Evolutionary conservation across 352 stramenopile species (phyloP).

Genomic region (Globisporangium apiculatum): DNA sequence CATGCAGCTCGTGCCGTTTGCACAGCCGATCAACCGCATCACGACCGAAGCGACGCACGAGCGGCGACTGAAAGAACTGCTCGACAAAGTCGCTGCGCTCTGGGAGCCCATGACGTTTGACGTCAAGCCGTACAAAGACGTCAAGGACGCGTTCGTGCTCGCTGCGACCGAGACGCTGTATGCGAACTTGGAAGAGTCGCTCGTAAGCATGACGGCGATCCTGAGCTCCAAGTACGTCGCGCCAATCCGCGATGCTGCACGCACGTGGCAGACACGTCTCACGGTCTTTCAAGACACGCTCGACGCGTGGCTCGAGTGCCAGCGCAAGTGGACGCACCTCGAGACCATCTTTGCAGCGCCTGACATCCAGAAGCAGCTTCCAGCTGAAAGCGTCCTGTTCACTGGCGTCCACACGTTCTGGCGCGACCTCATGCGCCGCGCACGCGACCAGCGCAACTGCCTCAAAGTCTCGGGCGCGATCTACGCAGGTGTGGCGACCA

Average conservation of each 20-base stretch:
- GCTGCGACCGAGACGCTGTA: conserved; percentile 74
- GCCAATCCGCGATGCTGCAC: conserved; percentile 66
- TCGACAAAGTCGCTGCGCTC: conserved; percentile 77
- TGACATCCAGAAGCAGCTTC: conserved; percentile 80
- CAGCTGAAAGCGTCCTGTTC: conserved; percentile 56
- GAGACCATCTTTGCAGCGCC: conserved; percentile 77
- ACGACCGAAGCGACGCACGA: conserved; percentile 87
- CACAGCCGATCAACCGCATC: conserved; percentile 73
- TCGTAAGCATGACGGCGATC: conserved; percentile 87
- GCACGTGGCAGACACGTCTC: conserved; percentile 61
- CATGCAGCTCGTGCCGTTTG: conserved; percentile 70
- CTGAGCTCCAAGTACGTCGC: conserved; percentile 85
- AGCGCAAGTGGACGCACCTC: conserved; percentile 79
- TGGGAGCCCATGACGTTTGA: conserved; percentile 88
- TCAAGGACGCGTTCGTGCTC: conserved; percentile 85
- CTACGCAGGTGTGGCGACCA: conserved; percentile 16
- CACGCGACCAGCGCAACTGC: conserved; percentile 51
- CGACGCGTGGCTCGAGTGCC: conserved; percentile 72
- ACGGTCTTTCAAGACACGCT: conserved; percentile 78
- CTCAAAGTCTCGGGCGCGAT: conserved; percentile 55
- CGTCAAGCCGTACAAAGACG: conserved; percentile 87
- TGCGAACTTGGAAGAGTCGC: conserved; percentile 81
- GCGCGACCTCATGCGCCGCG: conserved; percentile 70
- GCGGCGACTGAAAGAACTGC: conserved; percentile 78
- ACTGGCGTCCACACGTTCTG: conserved; percentile 66